Percentiles rank a stretch among this genome's conserved stretches.
These are phyloP conservation scores for Melaleuca alternifolia DNA, from an alignment of 345 rosid species.

Conservation along the genomic window DNA sequence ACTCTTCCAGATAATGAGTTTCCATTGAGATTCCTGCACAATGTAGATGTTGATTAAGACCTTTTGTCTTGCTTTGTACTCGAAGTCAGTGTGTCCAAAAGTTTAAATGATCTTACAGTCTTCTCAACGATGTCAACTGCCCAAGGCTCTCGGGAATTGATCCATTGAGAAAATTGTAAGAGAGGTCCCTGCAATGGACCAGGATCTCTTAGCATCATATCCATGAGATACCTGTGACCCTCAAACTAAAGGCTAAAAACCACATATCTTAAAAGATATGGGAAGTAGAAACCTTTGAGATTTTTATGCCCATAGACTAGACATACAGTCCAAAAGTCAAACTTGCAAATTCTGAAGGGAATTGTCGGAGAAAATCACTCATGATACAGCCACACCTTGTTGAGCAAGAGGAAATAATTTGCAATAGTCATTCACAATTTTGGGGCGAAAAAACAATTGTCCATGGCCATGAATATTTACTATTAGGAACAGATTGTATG, in stretches of 20 bases:
- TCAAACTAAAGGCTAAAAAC: neutral
- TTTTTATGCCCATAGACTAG: neutral
- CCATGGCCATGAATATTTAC: neutral
- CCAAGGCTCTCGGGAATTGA: conserved; percentile 91
- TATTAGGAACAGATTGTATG: neutral
- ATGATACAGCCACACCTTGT: neutral
- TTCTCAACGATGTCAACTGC: conserved; percentile 53
- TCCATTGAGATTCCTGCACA: conserved; percentile 81
- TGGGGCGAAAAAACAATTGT: neutral
- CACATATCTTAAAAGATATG: neutral
- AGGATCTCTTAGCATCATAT: neutral
- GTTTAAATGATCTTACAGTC: conserved; percentile 49
- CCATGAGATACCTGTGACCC: neutral
- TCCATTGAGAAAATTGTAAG: conserved; percentile 79
- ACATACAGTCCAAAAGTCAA: neutral
- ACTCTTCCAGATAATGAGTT: conserved; percentile 81
- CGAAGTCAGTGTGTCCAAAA: neutral
- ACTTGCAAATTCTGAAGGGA: neutral
- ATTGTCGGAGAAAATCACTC: neutral
- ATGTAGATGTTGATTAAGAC: neutral
- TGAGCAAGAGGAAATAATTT: neutral
- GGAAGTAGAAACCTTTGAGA: neutral
- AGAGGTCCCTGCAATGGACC: conserved; percentile 63
- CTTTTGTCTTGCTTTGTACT: neutral
- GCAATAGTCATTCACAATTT: neutral